These are phyloP conservation scores for Diaporthe sp. DNA, from an alignment of 2,329 filamentous ascomycete species.

Conservation along the genomic window DNA sequence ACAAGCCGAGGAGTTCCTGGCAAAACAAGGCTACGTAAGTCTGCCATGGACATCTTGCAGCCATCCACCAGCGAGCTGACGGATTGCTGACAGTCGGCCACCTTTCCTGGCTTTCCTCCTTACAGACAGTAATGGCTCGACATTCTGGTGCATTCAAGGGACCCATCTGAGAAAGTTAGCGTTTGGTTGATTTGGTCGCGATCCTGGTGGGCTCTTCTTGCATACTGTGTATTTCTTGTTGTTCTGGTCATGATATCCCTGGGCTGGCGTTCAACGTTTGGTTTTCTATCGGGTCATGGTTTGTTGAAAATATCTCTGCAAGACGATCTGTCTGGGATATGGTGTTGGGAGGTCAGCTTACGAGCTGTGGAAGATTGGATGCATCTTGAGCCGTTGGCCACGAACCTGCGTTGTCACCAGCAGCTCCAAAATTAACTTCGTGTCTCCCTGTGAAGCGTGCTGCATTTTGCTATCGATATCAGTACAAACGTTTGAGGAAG, in stretches of 20 bases:
- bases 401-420: background rate
- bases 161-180: background rate
- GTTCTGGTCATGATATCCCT: background rate
- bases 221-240: background rate
- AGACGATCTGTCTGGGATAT: background rate
- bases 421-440: background rate
- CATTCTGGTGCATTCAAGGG: constrained; percentile 17
- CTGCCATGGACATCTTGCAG: background rate
- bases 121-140: constrained; percentile 4
- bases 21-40: constrained; percentile 32
- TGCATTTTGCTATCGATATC: background rate
- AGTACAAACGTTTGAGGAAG: background rate
- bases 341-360: background rate
- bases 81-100: background rate
- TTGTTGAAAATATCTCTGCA: background rate
- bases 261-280: background rate
- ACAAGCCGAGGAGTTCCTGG: constrained; percentile 28
- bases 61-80: background rate
- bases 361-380: background rate
- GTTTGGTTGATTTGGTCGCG: background rate
- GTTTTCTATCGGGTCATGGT: background rate
- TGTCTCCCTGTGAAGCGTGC: background rate
- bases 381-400: background rate
- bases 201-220: background rate
- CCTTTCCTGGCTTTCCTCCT: constrained; percentile 16